phyloP scores from a whole-genome alignment of 75 land plant species.

The Sequoia sempervirens region DNA sequence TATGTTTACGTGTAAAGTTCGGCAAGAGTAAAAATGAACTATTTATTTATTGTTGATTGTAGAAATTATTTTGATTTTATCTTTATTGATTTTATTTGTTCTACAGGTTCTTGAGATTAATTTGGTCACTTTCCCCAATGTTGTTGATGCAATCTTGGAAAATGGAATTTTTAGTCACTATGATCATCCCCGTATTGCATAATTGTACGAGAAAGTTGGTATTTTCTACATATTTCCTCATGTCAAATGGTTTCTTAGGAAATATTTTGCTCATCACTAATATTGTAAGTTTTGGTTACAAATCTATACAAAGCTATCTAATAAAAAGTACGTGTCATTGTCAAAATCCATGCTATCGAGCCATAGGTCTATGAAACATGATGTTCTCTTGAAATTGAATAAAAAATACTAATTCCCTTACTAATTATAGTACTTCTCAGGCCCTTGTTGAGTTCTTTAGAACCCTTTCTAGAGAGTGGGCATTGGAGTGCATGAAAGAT shows the following conservation, averaged over 20 bases:
- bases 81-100: too few species aligned
- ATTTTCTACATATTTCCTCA: background rate
- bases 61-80: too few species aligned
- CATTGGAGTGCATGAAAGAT: too few species aligned
- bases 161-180: too few species aligned
- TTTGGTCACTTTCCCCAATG: too few species aligned
- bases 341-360: constrained; percentile 97
- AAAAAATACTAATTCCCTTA: background rate
- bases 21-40: too few species aligned
- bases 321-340: constrained; percentile 93
- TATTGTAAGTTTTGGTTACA: constrained; percentile 12
- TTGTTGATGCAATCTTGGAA: too few species aligned
- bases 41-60: too few species aligned
- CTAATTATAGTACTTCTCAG: constrained; percentile 25
- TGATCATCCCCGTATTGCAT: too few species aligned
- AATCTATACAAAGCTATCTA: constrained; percentile 84
- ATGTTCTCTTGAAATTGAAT: background rate
- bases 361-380: constrained; percentile 62
- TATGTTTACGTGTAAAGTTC: too few species aligned
- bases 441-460: constrained; percentile 95
- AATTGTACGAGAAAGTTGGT: background rate
- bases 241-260: background rate
- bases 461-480: constrained; percentile 30
- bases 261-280: background rate
- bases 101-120: too few species aligned